These are phyloP conservation scores for Pseudopyrenochaeta lycopersici DNA, from an alignment of 2,329 filamentous ascomycete species.

Conservation along the genomic window DNA sequence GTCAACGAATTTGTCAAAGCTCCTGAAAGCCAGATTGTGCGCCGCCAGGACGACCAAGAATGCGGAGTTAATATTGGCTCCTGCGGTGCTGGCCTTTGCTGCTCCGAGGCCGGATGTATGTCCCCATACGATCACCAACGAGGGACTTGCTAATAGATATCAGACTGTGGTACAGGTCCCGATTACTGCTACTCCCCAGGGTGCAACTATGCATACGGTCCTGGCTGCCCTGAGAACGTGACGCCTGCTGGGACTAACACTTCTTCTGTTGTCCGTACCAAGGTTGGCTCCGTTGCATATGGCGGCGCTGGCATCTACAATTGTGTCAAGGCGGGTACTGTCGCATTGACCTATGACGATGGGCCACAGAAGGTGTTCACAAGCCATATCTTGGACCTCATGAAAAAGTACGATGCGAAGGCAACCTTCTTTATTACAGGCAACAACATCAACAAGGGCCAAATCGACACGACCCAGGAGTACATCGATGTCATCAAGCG, in stretches of 20 bases:
- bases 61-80: slow-evolving; percentile 42
- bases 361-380: slow-evolving; percentile 69
- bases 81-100: slow-evolving; percentile 47
- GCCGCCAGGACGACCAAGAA: slow-evolving; percentile 44
- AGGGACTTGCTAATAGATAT: slow-evolving; percentile 13
- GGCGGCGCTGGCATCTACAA: slow-evolving; percentile 66
- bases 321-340: slow-evolving; percentile 62
- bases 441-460: slow-evolving; percentile 65
- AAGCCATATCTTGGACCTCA: slow-evolving; percentile 67
- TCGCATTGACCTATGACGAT: slow-evolving; percentile 74
- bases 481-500: slow-evolving; percentile 64
- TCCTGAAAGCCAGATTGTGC: slow-evolving; percentile 26
- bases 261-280: slow-evolving; percentile 60
- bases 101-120: slow-evolving; percentile 44
- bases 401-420: slow-evolving; percentile 67
- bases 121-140: background rate
- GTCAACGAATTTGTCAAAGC: slow-evolving; percentile 24
- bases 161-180: slow-evolving; percentile 61
- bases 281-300: slow-evolving; percentile 64
- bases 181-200: slow-evolving; percentile 69
- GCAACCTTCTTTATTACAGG: slow-evolving; percentile 75
- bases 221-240: slow-evolving; percentile 68
- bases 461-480: slow-evolving; percentile 61
- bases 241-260: slow-evolving; percentile 66
- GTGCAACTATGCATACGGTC: slow-evolving; percentile 69